Conservation (phyloP, 176 grass and related monocot species). For the Ensete glaucum region DNA sequence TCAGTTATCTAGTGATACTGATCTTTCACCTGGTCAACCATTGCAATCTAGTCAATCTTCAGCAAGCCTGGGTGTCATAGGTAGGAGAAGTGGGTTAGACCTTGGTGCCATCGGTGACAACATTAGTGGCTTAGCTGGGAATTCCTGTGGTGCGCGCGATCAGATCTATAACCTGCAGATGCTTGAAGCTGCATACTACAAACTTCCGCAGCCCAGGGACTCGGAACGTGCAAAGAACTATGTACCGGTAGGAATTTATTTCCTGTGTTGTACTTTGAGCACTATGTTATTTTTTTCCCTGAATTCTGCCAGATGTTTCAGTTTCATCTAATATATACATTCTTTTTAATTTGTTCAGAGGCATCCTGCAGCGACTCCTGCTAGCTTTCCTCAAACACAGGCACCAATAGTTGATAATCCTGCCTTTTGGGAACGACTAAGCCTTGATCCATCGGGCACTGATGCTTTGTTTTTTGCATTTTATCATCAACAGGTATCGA, state of each 20-base stretch:
- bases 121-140: slow-evolving; percentile 39
- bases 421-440: slow-evolving; percentile 83
- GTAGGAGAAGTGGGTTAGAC: slow-evolving; percentile 81
- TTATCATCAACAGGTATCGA: slow-evolving; percentile 81
- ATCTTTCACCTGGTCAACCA: slow-evolving; percentile 66
- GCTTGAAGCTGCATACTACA: slow-evolving; percentile 84
- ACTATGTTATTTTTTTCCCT: background rate
- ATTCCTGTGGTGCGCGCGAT: slow-evolving; percentile 45
- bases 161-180: slow-evolving; percentile 79
- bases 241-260: slow-evolving; percentile 43
- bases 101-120: slow-evolving; percentile 82
- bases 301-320: background rate
- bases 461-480: slow-evolving; percentile 98
- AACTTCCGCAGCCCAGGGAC: slow-evolving; percentile 86
- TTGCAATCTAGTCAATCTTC: slow-evolving; percentile 64
- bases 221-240: slow-evolving; percentile 77
- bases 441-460: slow-evolving; percentile 60
- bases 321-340: background rate
- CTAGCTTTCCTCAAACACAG: slow-evolving; percentile 78
- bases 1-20: slow-evolving; percentile 64
- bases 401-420: slow-evolving; percentile 75
- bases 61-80: slow-evolving; percentile 73
- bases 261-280: background rate
- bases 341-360: slow-evolving; percentile 43
- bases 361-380: slow-evolving; percentile 61